Evolutionary conservation across 768 basidiomycete species (phyloP).

Genomic region (Suillus lakei): DNA sequence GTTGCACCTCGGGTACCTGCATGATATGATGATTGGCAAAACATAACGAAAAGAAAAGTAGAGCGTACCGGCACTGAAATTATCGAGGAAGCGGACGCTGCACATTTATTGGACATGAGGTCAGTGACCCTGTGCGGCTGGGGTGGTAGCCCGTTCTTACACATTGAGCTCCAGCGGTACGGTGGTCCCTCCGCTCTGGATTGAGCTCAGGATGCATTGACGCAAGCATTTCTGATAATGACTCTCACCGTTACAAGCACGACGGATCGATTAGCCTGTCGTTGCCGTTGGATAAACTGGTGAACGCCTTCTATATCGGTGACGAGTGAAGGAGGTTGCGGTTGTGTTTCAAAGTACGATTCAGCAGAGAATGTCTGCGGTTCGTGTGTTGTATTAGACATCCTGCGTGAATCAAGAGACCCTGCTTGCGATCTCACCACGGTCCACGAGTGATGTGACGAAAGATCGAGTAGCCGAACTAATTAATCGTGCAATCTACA

Average conservation of each 20-base stretch:
- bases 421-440: not conserved
- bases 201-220: constrained; percentile 17
- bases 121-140: constrained; percentile 21
- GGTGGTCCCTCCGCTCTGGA: constrained; percentile 95
- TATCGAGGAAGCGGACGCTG: constrained; percentile 97
- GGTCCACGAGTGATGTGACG: not conserved
- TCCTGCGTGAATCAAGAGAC: constrained; percentile 8
- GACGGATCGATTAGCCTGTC: constrained; percentile 67
- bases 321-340: constrained; percentile 73
- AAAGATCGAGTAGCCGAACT: not conserved
- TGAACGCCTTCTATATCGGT: constrained; percentile 66
- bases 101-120: constrained; percentile 24
- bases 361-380: constrained; percentile 74
- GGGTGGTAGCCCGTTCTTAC: constrained; percentile 57
- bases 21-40: not conserved
- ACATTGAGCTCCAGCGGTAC: constrained; percentile 98
- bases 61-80: constrained; percentile 91
- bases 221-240: not conserved
- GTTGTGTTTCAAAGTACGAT: constrained; percentile 88
- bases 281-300: constrained; percentile 74
- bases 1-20: constrained; percentile 94
- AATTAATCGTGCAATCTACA: not conserved
- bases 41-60: not conserved
- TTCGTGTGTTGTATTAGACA: constrained; percentile 22
- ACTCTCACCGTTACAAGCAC: constrained; percentile 90